Base-by-base conservation (phyloP, 1,284 basidiomycete genomes). In the Neolentinus lepideus region DNA sequence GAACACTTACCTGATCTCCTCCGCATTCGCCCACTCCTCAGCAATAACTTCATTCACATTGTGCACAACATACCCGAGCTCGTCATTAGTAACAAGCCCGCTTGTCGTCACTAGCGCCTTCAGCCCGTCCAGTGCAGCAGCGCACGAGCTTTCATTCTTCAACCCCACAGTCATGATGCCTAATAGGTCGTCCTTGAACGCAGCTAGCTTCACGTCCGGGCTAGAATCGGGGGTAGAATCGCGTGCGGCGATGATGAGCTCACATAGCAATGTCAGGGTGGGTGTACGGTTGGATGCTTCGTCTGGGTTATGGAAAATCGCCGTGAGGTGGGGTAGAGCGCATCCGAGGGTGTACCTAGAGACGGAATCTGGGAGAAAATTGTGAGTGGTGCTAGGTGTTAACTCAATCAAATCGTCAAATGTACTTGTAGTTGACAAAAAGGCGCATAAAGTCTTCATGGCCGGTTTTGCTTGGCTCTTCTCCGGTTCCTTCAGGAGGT, bases 381-480 rank as follows among this genome's bases (percentile, higher is more conserved):
- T 33, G 4, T 22, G 22, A 54, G 22, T 22, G 35, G 3, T 16
- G 3, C 47, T 9, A 16, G 14, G 25, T 11, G 19, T 10, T n/a
- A 14, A 50, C 6, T 6, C 14, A 50, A 12, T n/a, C 9, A 3
- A 8, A 54, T 54, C 12, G 52, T 14, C 3, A 0, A n/a, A 78
- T 87, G 56, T 63, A 94, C 92, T 78, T 11, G 89, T 90, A 9
- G 86, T 87, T 21, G 79, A 74, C 66, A 93, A 77, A 61, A 94
- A 80, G 0, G 85, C 80, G 57, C 86, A 87, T 16, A 98, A 70
- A 21, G 92, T 81, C 66, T 90, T 92, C 48, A 87, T 87, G 0
- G 92, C 92, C 50, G 89, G 85, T 62, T 85, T 84, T 0, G 94
- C 92, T 67, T 92, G 89, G 66, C 81, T 89, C 73, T 97, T 98